These are phyloP conservation scores for Tardiomyces blankii DNA, from an alignment of 1,139 yeast species.

Conservation along the genomic window DNA sequence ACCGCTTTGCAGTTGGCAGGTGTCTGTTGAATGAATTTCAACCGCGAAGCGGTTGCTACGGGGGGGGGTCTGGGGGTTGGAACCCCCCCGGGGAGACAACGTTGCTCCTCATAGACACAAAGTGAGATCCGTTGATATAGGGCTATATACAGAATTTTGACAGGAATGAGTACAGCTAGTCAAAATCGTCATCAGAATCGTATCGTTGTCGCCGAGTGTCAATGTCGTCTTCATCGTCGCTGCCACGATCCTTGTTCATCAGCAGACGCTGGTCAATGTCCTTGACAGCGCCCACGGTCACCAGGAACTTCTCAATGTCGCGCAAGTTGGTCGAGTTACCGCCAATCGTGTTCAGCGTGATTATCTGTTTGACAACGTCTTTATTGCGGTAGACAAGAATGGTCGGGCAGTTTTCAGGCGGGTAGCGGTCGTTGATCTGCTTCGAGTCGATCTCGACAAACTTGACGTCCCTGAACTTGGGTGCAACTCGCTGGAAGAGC, in stretches of 20 bases:
- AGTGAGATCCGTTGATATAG: too few species aligned
- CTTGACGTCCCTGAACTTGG: slow-evolving; percentile 50
- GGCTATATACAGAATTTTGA: too few species aligned
- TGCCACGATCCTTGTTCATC: slow-evolving; percentile 52
- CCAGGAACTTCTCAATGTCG: slow-evolving; percentile 65
- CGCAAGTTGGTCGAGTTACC: slow-evolving; percentile 61
- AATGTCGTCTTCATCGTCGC: slow-evolving; percentile 24
- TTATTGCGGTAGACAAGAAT: slow-evolving; percentile 67
- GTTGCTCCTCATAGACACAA: too few species aligned
- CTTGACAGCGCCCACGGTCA: slow-evolving; percentile 51
- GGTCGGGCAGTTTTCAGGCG: slow-evolving; percentile 86
- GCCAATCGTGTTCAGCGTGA: slow-evolving; percentile 72
- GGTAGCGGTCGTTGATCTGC: slow-evolving; percentile 86
- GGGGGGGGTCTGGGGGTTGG: too few species aligned
- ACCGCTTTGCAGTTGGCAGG: too few species aligned
- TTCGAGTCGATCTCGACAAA: slow-evolving; percentile 83
- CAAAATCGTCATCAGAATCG: slow-evolving; percentile 4
- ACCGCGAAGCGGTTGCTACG: too few species aligned
- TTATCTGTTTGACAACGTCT: slow-evolving; percentile 64
- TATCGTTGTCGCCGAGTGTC: slow-evolving; percentile 6
- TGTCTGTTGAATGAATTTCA: too few species aligned
- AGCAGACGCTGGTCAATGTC: slow-evolving; percentile 55
- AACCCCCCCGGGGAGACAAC: too few species aligned
- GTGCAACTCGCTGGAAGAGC: slow-evolving; percentile 33
- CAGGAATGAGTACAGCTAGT: too few species aligned